Evolutionary conservation across 257 asterid species (phyloP), one percentile per base, ranked within the genome.

Genomic region (Nicotiana otophora): DNA sequence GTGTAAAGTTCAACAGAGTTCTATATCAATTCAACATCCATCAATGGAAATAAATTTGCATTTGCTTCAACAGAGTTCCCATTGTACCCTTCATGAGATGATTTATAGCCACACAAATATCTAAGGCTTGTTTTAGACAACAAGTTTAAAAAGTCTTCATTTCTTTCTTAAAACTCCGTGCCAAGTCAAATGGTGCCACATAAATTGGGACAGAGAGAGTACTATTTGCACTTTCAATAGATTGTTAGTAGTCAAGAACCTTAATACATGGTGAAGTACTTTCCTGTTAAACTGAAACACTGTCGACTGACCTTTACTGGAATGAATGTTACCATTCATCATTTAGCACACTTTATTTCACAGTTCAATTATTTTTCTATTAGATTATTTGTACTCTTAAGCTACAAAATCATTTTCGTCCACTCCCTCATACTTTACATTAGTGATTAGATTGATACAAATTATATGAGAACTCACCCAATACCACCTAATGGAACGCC

Each of bases 401-500:
- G 55, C 31, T 68, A 36, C 77, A 68, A 34, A 36, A 9, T 15
- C 55, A n/a, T 68, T 68, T 19, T 19, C 77, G 15, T 70, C n/a
- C 4, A 11, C 57, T 70, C 57, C 34, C 58, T n/a, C 58, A 20
- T 70, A 39, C 58, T 70, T 39, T 53, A 23, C 19, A 23, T 23
- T 23, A 23, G 26, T 23, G 26, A 70, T 36, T 16, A 20, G 78
- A 70, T 5, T 19, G 54, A 68, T 28, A 36, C 77, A 68, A 68
- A 68, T 14, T 42, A n/a, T 42, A 70, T 53, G n/a, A 42, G 17
- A 39, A 70, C 80, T 82, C 92, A 96, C 99, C 99, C 99, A 65
- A 94, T 88, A 84, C 99, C 97, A 72, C 99, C 99, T 74, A 96
- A 14, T 75, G 99, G 99, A 84, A 94, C 98, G 79, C 98, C 98